Evolutionary conservation across 2,329 filamentous ascomycete species (phyloP).

Genomic region (Ramularia endophylla): DNA sequence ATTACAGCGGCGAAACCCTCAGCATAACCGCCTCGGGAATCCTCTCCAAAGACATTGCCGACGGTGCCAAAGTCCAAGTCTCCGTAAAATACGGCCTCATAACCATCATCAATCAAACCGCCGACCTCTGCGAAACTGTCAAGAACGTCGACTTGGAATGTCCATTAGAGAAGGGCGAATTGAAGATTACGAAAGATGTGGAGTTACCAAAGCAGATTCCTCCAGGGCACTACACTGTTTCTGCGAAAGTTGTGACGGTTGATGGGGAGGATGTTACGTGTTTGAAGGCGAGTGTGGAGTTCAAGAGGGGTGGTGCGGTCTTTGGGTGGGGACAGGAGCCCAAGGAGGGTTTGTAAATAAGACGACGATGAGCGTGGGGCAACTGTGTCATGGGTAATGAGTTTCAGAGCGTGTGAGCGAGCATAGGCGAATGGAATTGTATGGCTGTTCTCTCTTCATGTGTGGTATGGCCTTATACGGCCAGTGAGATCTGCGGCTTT

Average conservation of each 20-base stretch:
- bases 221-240: constrained; percentile 82
- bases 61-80: constrained; percentile 76
- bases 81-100: constrained; percentile 94
- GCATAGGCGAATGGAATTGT: too few species aligned
- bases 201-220: constrained; percentile 82
- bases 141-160: constrained; percentile 83
- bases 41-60: constrained; percentile 64
- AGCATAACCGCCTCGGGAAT: constrained; percentile 71
- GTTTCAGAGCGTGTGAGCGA: too few species aligned
- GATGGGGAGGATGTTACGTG: constrained; percentile 77
- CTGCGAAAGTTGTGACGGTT: constrained; percentile 74
- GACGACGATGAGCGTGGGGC: too few species aligned
- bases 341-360: too few species aligned
- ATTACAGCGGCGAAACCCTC: constrained; percentile 65
- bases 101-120: constrained; percentile 71
- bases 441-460: too few species aligned
- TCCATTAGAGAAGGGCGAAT: constrained; percentile 73
- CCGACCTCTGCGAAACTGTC: constrained; percentile 85
- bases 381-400: too few species aligned
- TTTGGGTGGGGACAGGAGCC: too few species aligned
- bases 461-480: too few species aligned
- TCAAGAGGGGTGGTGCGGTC: constrained; percentile 41
- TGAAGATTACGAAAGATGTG: constrained; percentile 70
- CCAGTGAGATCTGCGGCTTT: too few species aligned
- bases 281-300: constrained; percentile 67